Base-by-base conservation (phyloP, 768 basidiomycete species). In the Lactifluus piperatus region DNA sequence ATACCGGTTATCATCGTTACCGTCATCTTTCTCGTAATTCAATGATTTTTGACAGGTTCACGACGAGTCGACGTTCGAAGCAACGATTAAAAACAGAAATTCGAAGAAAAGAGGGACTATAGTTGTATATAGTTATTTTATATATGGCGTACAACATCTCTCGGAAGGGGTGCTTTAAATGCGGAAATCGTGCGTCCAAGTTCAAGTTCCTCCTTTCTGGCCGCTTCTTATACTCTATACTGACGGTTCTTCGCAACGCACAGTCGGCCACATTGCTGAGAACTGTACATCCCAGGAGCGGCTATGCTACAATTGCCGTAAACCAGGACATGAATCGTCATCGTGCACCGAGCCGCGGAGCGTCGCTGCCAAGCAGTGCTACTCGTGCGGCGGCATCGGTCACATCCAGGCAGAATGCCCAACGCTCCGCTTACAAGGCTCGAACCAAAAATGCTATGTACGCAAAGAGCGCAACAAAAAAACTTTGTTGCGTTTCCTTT, bases 181-280 rank as follows among this genome's bases (percentile, higher is more conserved):
- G 92, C 71, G 92, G 92, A 71, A 92, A 92, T 73, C 79, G 91
- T 91, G 71, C 75, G 85, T 82, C 63, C 45, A 16, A 8, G 51
- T 22, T 32, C 32, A 3, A 16, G 9, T 11, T n/a, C 5, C 16
- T 4, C 37, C 37, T 41, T 41, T n/a, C 36, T 30, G 36, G 4
- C n/a, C 3, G 16, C n/a, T 22, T 36, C 22, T 47, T 13, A 41
- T 41, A 39, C 7, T 51, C 52, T 48, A 48, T 59, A 44, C 29
- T 65, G 53, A 64, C 60, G 50, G 11, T 34, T 59, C 62, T 37
- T 51, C 58, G 41, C n/a, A 27, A 36, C 56, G 13, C n/a, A 55
- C 66, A 94, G 92, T 94, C 70, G 92, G 92, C 49, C 92, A 95
- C 72, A 89, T 94, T 68, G 92, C 92, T 67, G 91, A 92, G 78